Percentiles rank a stretch among this genome's conserved stretches.
phyloP scores from a whole-genome alignment of 768 basidiomycete genomes.

The Heimioporus sp. region DNA sequence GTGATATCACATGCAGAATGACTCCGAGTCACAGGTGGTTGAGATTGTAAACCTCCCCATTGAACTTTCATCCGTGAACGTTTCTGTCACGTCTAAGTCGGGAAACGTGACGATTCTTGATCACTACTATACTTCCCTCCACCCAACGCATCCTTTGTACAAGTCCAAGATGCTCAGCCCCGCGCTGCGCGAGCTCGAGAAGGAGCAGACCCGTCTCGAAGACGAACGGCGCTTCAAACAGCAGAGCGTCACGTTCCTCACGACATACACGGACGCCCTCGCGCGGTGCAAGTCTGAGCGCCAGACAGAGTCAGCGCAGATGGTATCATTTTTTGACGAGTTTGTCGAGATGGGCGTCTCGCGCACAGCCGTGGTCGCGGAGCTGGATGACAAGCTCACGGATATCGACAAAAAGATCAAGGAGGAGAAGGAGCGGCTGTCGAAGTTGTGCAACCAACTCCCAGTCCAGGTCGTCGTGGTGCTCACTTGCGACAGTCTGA shows the following conservation, averaged over 20 bases:
- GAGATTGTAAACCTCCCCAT: conserved; percentile 15
- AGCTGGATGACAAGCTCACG: conserved; percentile 12
- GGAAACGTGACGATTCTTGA: conserved; percentile 15
- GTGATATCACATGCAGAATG: conserved; percentile 9
- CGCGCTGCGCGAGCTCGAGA: conserved; percentile 3
- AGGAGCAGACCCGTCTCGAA: conserved; percentile 11
- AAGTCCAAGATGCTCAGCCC: neutral
- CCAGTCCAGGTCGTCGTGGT: conserved; percentile 6
- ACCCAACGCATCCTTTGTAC: too few species aligned
- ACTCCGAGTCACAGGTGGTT: conserved; percentile 8
- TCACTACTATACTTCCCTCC: conserved; percentile 1
- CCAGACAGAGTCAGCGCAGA: conserved; percentile 12
- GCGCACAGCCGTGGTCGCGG: conserved; percentile 13
- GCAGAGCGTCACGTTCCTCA: conserved; percentile 20
- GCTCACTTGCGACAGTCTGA: conserved; percentile 3
- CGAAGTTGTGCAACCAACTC: neutral
- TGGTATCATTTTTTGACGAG: conserved; percentile 19
- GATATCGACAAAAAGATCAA: conserved; percentile 8
- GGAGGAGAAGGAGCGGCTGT: conserved; percentile 12
- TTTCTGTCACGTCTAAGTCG: conserved; percentile 11
- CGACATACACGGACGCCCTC: conserved; percentile 28
- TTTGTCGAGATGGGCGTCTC: conserved; percentile 21
- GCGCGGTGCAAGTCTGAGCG: conserved; percentile 15
- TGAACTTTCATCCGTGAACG: neutral
- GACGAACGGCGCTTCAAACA: conserved; percentile 20